A percentile compares a stretch with the other conserved stretches of the same genome.
phyloP scores from a whole-genome alignment of 106 monocot genomes.

The Vanilla planifolia region DNA sequence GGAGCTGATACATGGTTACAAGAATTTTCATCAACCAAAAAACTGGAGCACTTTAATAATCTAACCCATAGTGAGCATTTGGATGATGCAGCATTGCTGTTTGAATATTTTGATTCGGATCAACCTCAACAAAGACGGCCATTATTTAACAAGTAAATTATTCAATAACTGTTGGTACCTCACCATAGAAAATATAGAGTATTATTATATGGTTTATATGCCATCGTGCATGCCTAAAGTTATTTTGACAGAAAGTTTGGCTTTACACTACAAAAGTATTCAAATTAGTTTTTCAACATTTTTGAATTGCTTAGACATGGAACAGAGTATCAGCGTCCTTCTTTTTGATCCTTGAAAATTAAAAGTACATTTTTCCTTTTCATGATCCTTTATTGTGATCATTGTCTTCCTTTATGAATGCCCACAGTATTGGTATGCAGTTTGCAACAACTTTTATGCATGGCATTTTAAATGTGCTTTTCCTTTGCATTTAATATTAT shows the following conservation, averaged over 20 bases:
- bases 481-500: no score
- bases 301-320: no score
- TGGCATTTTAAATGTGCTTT: no score
- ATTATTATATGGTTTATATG: background rate
- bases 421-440: no score
- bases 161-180: background rate
- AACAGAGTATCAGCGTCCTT: no score
- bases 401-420: no score
- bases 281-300: background rate
- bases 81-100: constrained; percentile 46
- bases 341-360: no score
- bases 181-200: background rate
- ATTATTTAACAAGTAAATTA: constrained; percentile 69
- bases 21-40: constrained; percentile 9
- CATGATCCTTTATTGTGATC: no score
- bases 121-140: constrained; percentile 57
- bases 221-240: background rate
- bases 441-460: no score
- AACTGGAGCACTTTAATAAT: constrained; percentile 10
- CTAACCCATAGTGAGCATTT: background rate
- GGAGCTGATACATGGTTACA: constrained; percentile 7
- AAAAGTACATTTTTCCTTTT: no score
- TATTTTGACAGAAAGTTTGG: background rate
- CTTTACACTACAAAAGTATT: no score
- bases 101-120: constrained; percentile 90